Evolutionary conservation across 805 yeast species (phyloP).

Genomic region (Allodekkera sacchari): DNA sequence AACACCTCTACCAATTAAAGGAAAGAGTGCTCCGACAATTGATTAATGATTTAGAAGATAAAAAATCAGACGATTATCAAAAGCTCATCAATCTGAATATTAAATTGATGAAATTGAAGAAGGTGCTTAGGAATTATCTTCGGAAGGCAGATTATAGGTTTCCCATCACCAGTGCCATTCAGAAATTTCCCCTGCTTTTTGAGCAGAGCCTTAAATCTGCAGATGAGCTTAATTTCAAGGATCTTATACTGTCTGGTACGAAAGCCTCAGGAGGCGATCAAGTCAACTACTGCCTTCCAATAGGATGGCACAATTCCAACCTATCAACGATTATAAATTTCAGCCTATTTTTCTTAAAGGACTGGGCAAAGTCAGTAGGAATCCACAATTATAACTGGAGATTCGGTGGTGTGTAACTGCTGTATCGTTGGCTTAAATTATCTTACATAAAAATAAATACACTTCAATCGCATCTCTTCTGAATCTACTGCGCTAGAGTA

Average conservation of each 20-base stretch:
- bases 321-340: slow-evolving; percentile 15
- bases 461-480: neutral
- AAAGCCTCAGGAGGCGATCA: slow-evolving; percentile 2
- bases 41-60: neutral
- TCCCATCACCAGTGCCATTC: slow-evolving; percentile 7
- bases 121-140: slow-evolving; percentile 7
- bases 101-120: slow-evolving; percentile 8
- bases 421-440: neutral
- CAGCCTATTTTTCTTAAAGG: slow-evolving; percentile 14
- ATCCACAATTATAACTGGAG: slow-evolving; percentile 11
- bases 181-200: slow-evolving; percentile 11
- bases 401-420: neutral
- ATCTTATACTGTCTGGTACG: slow-evolving; percentile 3
- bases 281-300: slow-evolving; percentile 12
- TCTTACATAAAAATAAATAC: neutral
- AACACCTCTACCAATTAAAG: slow-evolving; percentile 1
- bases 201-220: slow-evolving; percentile 5
- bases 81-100: slow-evolving; percentile 2
- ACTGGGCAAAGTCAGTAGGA: slow-evolving; percentile 10
- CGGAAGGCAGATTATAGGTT: slow-evolving; percentile 12
- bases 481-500: slow-evolving; percentile 16
- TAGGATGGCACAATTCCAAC: slow-evolving; percentile 6
- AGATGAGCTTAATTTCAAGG: slow-evolving; percentile 3
- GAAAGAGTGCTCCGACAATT: neutral
- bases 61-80: neutral